Conservation (phyloP, 1,139 yeast genomes). For the Lodderomyces elongisporus region DNA sequence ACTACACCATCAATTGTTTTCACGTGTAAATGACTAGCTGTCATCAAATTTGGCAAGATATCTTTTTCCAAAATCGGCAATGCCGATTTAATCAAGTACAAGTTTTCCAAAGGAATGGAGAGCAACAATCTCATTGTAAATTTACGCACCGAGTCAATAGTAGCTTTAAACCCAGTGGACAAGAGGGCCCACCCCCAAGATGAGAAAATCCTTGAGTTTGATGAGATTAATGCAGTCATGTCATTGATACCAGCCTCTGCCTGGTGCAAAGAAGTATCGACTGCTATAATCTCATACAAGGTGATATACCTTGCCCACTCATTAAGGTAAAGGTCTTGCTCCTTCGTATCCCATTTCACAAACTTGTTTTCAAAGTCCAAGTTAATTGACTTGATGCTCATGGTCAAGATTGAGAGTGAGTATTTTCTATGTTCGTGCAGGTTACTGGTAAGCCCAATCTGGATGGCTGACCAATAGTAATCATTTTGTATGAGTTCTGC, state of each 20-base stretch:
- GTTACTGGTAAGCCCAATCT: conserved; percentile 49
- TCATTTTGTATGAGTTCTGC: conserved; percentile 30
- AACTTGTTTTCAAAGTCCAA: conserved; percentile 34
- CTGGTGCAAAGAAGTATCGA: conserved; percentile 85
- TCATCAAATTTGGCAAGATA: conserved; percentile 60
- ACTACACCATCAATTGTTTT: conserved; percentile 21
- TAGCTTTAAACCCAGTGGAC: conserved; percentile 71
- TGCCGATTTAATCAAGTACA: conserved; percentile 47
- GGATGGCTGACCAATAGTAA: conserved; percentile 58
- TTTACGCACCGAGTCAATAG: conserved; percentile 75
- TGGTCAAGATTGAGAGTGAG: conserved; percentile 61
- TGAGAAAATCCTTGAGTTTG: conserved; percentile 50
- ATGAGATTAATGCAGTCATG: conserved; percentile 51
- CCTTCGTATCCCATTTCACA: conserved; percentile 43
- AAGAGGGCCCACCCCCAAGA: conserved; percentile 72
- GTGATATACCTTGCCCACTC: conserved; percentile 76
- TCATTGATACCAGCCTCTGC: conserved; percentile 74
- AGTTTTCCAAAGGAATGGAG: conserved; percentile 43
- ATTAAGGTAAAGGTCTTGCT: conserved; percentile 28
- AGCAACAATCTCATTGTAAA: conserved; percentile 57
- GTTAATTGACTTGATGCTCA: conserved; percentile 48
- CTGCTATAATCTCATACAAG: conserved; percentile 71
- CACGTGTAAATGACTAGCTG: conserved; percentile 56
- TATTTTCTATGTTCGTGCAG: conserved; percentile 71
- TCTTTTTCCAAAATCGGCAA: conserved; percentile 45